Base-by-base conservation (phyloP, 257 asterid species). In the Nemophila menziesii region DNA sequence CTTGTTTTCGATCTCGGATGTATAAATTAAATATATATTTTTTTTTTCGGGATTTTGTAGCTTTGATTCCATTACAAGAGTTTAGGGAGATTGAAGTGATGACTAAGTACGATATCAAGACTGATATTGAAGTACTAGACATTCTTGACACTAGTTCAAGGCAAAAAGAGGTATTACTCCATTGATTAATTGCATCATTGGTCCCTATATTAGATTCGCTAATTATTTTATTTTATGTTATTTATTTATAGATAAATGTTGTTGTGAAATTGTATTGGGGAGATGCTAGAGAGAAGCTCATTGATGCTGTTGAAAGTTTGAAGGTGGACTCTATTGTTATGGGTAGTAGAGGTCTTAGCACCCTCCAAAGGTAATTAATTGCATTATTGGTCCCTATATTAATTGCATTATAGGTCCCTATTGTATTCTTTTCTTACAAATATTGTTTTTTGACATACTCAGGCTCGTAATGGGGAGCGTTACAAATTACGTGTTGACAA, bases 331-430 rank as follows among this genome's bases (percentile, higher is more conserved):
- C 79, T 10, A 40, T 84, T 68, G 84, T 89, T 39, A 67, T 80
- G 90, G 95, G 95, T 3, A 78, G 92, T 73, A 80, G 97, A 52
- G 95, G 97, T 10, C 82, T 80, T 43, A 44, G 78, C 72, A 22
- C 75, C 48, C 43, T 85, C 58, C 34, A 60, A 55, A 78, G 95
- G 95, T 84, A 48, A n/a, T n/a, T n/a, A n/a, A n/a, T n/a, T n/a
- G n/a, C n/a, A n/a, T n/a, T n/a, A n/a, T n/a, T n/a, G n/a, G n/a
- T n/a, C n/a, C n/a, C n/a, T n/a, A n/a, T n/a, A n/a, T n/a, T n/a
- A n/a, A n/a, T n/a, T n/a, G n/a, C n/a, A n/a, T n/a, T n/a, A n/a
- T n/a, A n/a, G n/a, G n/a, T n/a, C n/a, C n/a, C n/a, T n/a, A n/a
- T n/a, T n/a, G n/a, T n/a, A n/a, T n/a, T n/a, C n/a, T n/a, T n/a